Percentiles rank a stretch among this genome's conserved stretches.
These are phyloP conservation scores for Firmiana major DNA, from an alignment of 345 rosid species.

Conservation along the genomic window DNA sequence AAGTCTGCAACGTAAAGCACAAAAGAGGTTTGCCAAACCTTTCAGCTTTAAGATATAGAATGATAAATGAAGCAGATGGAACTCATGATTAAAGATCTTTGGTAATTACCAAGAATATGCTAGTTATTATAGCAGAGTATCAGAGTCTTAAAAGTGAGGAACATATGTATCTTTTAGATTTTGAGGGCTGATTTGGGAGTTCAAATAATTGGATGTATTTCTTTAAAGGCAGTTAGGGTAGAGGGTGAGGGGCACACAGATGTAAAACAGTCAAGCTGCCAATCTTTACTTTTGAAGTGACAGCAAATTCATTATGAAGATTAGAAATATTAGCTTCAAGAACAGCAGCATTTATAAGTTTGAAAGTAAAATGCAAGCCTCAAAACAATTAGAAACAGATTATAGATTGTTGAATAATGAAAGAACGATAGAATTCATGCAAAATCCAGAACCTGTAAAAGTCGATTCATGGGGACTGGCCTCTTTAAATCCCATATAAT, in stretches of 20 bases:
- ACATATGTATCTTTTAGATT: background rate
- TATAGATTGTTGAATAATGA: background rate
- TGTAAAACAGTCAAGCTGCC: background rate
- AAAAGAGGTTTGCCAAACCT: background rate
- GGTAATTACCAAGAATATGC: background rate
- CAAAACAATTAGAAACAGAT: background rate
- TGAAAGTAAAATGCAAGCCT: background rate
- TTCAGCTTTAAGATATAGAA: background rate
- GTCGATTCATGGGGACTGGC: conserved; percentile 91
- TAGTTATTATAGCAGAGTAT: background rate
- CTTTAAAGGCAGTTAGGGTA: background rate
- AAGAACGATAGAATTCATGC: conserved; percentile 9
- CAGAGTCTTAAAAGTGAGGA: background rate
- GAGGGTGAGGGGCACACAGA: background rate
- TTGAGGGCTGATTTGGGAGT: background rate
- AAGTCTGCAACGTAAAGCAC: background rate
- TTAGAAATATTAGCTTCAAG: background rate
- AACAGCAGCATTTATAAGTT: background rate
- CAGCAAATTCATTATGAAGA: background rate
- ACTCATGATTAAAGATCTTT: background rate
- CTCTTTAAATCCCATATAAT: conserved; percentile 93
- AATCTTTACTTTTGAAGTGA: background rate
- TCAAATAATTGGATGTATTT: background rate
- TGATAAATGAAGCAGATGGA: background rate
- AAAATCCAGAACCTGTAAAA: conserved; percentile 66